Evolutionary conservation across 331 rosid genomes (phyloP).

Genomic region (Malus hybrid): DNA sequence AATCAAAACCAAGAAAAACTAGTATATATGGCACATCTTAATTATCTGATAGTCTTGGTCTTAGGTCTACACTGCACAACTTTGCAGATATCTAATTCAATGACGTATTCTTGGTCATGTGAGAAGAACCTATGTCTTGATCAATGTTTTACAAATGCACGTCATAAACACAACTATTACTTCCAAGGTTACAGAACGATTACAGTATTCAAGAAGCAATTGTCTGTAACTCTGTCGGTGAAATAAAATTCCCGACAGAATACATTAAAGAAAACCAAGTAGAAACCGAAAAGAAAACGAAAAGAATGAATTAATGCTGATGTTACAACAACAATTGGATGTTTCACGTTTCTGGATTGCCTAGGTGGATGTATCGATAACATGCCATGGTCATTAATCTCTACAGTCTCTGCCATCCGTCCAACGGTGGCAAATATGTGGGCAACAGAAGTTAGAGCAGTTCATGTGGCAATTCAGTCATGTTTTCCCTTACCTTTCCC

Average conservation of each 20-base stretch:
- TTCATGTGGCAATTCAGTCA: slow-evolving; percentile 31
- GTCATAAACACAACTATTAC: not conserved
- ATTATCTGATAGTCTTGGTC: no score
- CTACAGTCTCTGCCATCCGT: not conserved
- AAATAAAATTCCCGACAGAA: not conserved
- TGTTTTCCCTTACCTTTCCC: slow-evolving; percentile 68
- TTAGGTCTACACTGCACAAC: no score
- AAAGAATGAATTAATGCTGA: slow-evolving; percentile 49
- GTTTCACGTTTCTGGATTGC: slow-evolving; percentile 15
- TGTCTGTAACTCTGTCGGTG: not conserved
- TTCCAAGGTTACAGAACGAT: not conserved
- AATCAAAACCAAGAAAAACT: no score
- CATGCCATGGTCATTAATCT: slow-evolving; percentile 9
- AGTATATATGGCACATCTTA: no score
- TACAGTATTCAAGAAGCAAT: not conserved
- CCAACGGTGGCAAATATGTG: not conserved
- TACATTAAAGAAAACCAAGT: not conserved
- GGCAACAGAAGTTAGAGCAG: not conserved
- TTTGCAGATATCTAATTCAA: no score
- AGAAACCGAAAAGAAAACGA: not conserved
- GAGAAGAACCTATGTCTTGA: no score
- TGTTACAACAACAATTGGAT: slow-evolving; percentile 52
- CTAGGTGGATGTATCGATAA: slow-evolving; percentile 10
- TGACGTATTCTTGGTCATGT: no score
- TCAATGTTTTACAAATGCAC: not conserved